Conservation (phyloP, 257 asterid species). For the Paraleonurus japonicus region DNA sequence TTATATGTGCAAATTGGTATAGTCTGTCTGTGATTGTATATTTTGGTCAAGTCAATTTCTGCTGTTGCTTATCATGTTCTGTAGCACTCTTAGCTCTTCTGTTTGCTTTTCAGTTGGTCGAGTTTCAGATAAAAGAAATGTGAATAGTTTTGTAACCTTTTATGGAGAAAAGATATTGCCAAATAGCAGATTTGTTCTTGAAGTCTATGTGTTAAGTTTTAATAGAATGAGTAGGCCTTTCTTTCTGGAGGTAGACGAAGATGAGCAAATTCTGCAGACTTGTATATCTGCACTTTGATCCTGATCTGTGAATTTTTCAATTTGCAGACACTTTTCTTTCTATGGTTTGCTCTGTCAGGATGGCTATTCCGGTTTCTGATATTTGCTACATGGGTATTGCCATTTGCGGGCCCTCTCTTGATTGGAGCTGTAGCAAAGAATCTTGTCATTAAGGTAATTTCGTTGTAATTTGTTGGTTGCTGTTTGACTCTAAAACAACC, state of each 20-base stretch:
- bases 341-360: slow-evolving; percentile 98
- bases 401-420: slow-evolving; percentile 95
- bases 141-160: not conserved
- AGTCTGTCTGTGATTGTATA: not conserved
- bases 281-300: slow-evolving; percentile 17
- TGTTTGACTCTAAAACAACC: not conserved
- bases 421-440: slow-evolving; percentile 85
- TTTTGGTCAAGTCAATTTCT: no score
- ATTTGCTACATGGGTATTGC: slow-evolving; percentile 83
- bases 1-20: not conserved
- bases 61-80: not conserved
- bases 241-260: slow-evolving; percentile 16
- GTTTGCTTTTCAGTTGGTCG: slow-evolving; percentile 3
- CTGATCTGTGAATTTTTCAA: slow-evolving; percentile 8
- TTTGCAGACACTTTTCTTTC: slow-evolving; percentile 86
- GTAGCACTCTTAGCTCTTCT: not conserved
- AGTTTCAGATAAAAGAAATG: slow-evolving; percentile 1
- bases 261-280: slow-evolving; percentile 6
- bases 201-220: slow-evolving; percentile 8
- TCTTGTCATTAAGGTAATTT: slow-evolving; percentile 79
- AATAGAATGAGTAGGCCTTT: not conserved
- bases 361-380: slow-evolving; percentile 86
- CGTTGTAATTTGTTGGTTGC: not conserved
- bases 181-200: not conserved
- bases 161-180: not conserved